Base-by-base conservation (phyloP, 495 filamentous ascomycete genomes). In the Penicillium malachiteum region DNA sequence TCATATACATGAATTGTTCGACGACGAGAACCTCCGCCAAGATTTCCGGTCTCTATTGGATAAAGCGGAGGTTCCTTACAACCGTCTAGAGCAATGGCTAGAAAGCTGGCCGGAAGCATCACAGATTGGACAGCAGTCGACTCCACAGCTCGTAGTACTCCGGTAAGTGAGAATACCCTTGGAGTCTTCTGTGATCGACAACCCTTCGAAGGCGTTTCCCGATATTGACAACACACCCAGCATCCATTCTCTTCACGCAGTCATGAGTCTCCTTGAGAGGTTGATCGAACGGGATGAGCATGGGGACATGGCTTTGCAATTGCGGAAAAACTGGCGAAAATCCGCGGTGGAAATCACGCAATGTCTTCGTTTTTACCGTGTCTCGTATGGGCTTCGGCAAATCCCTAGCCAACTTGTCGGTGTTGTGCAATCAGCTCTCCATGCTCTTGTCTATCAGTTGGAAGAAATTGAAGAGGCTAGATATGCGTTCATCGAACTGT, bases 91-190 rank as follows among this genome's bases (percentile, higher is more conserved):
- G 42, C n/a, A 44, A 0, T 75, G 70, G 64, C 50, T 69, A 14
- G 38, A 55, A 21, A 43, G 48, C 17, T 63, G 72, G 58, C 67
- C 68, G 2, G 55, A 57, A 44, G 46, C 57, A 37, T 46, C 53
- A 12, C 52, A 64, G 11, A 59, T 59, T 18, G 62, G 63, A 47
- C 57, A 63, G 11, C 56, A 63, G 14, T 63, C 62, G 11, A 51
- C 71, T 18, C 69, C 75, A 45, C 73, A 76, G 44, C 34, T 74
- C 11, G 48, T 78, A 13, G 59, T 70, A 32, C 43, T 75, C 49
- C 68, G 71, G 75, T 78, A 69, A 71, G 73, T 10, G 26, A 26
- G 21, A 26, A 2, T 26, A 26, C 4, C 21, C 21, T n/a, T 26
- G 21, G 21, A 4, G 21, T 26, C 21, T 26, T 26, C 21, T 26